Evolutionary conservation across 768 basidiomycete species (phyloP).

Genomic region (Punctularia strigosozonata): DNA sequence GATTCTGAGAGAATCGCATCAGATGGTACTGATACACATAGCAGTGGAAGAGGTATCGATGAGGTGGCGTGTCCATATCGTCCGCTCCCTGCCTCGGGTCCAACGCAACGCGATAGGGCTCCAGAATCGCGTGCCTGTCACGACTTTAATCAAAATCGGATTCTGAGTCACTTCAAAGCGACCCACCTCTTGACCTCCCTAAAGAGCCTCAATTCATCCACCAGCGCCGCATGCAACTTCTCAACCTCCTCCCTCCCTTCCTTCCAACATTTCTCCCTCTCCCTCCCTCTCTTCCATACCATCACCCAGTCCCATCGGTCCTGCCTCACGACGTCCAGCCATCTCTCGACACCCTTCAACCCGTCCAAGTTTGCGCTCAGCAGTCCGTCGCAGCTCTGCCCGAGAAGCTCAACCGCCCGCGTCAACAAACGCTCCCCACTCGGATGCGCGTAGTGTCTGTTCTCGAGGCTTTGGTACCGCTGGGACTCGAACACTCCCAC

Average conservation of each 20-base stretch:
- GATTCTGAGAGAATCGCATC: constrained; percentile 22
- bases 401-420: constrained; percentile 31
- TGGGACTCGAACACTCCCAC: constrained; percentile 71
- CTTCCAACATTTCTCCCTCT: constrained; percentile 18
- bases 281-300: constrained; percentile 22
- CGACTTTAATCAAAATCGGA: not conserved
- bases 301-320: constrained; percentile 23
- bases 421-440: constrained; percentile 29
- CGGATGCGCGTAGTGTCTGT: constrained; percentile 38
- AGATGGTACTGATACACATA: constrained; percentile 58
- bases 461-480: constrained; percentile 57
- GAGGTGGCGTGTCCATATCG: constrained; percentile 37
- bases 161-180: not conserved
- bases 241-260: constrained; percentile 26
- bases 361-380: constrained; percentile 30
- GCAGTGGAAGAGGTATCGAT: constrained; percentile 62
- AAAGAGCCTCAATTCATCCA: constrained; percentile 31
- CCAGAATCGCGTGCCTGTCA: constrained; percentile 36
- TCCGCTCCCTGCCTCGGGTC: constrained; percentile 20
- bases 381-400: constrained; percentile 41
- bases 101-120: constrained; percentile 48
- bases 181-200: constrained; percentile 36
- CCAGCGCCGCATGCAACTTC: constrained; percentile 24
- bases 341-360: constrained; percentile 30
- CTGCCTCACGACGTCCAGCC: constrained; percentile 41